Conservation (phyloP, 2,329 filamentous ascomycete genomes). For the Stemphylium vesicarium region DNA sequence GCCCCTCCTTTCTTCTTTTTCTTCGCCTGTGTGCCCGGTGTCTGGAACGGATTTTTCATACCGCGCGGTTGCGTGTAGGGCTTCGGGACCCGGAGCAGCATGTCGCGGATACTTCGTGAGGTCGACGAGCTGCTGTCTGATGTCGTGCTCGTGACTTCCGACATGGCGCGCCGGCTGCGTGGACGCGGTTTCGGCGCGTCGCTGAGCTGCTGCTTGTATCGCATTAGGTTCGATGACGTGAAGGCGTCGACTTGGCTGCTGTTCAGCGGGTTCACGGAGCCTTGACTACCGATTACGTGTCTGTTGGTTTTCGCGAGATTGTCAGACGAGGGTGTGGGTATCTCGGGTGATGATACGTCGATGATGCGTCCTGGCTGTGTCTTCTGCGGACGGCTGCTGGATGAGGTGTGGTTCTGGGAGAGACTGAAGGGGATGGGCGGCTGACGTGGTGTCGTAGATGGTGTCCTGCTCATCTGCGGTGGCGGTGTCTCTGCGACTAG, state of each 20-base stretch:
- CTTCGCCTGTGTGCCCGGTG: slow-evolving; percentile 6
- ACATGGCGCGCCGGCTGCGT: slow-evolving; percentile 8
- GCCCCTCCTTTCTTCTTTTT: neutral
- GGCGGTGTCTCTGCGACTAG: slow-evolving; percentile 23
- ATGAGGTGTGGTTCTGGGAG: neutral
- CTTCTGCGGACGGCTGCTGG: slow-evolving; percentile 3
- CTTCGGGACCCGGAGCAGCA: slow-evolving; percentile 28
- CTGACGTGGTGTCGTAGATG: slow-evolving; percentile 1
- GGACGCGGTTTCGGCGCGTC: slow-evolving; percentile 22
- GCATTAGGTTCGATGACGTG: slow-evolving; percentile 23
- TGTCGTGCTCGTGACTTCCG: slow-evolving; percentile 10
- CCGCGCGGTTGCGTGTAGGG: slow-evolving; percentile 25
- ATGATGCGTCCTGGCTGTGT: neutral
- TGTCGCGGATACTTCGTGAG: slow-evolving; percentile 31
- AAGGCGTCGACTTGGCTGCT: slow-evolving; percentile 11
- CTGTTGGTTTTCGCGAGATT: neutral
- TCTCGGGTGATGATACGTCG: slow-evolving; percentile 3
- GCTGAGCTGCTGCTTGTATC: slow-evolving; percentile 24
- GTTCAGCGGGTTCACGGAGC: slow-evolving; percentile 4
- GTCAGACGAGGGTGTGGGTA: neutral
- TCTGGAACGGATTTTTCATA: slow-evolving; percentile 22
- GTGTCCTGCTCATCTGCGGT: slow-evolving; percentile 10
- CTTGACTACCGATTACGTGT: neutral
- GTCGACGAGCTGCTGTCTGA: slow-evolving; percentile 22
- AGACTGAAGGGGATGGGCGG: slow-evolving; percentile 23